Percentiles rank a stretch among this genome's conserved stretches.
Conservation (phyloP, 1,284 basidiomycete genomes). For the Cerrena zonata region DNA sequence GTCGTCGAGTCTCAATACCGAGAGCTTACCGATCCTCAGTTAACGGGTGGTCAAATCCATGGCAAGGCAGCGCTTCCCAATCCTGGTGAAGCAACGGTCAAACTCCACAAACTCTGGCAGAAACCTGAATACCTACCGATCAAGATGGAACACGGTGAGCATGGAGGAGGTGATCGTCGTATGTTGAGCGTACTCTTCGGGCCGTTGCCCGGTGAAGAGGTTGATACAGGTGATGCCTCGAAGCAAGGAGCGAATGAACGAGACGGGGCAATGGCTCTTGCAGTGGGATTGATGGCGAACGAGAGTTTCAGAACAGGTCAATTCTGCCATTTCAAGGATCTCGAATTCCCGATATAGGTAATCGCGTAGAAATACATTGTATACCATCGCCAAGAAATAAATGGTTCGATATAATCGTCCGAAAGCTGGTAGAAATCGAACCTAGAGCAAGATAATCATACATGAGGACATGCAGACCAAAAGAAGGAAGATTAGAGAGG, state of each 20-base stretch:
- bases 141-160: slow-evolving; percentile 38
- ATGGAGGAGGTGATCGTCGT: slow-evolving; percentile 47
- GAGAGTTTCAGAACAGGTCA: slow-evolving; percentile 47
- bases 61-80: slow-evolving; percentile 41
- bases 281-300: slow-evolving; percentile 47
- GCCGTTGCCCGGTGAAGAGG: slow-evolving; percentile 33
- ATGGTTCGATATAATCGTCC: background rate
- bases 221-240: slow-evolving; percentile 39
- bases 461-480: no score
- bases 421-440: background rate
- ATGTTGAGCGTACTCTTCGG: slow-evolving; percentile 50
- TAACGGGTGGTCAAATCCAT: slow-evolving; percentile 36
- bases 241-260: slow-evolving; percentile 43
- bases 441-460: background rate
- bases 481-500: no score
- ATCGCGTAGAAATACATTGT: background rate
- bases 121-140: slow-evolving; percentile 39
- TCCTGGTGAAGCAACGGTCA: slow-evolving; percentile 41
- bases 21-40: slow-evolving; percentile 26
- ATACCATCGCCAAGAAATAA: background rate
- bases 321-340: slow-evolving; percentile 34
- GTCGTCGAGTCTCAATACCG: slow-evolving; percentile 44
- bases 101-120: slow-evolving; percentile 43
- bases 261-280: slow-evolving; percentile 48
- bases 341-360: slow-evolving; percentile 13